Percentiles rank a stretch among this genome's conserved stretches.
These are phyloP conservation scores for Bothriochloa decipiens DNA, from an alignment of 176 grass and related monocot species.

Conservation along the genomic window DNA sequence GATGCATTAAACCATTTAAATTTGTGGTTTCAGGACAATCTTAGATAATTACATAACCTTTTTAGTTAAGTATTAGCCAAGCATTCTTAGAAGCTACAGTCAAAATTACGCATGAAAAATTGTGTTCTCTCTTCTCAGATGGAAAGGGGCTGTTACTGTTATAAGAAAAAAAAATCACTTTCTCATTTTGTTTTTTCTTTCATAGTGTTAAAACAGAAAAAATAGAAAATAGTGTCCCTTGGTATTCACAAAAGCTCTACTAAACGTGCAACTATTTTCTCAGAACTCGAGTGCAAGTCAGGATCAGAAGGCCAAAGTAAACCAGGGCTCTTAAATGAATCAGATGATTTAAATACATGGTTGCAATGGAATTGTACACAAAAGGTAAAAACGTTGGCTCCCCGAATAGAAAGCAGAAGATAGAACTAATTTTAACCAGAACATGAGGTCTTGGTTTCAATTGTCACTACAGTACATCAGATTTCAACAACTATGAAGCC, in stretches of 20 bases:
- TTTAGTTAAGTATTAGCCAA: slow-evolving; percentile 3
- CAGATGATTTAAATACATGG: background rate
- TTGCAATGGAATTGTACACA: background rate
- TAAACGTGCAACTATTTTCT: background rate
- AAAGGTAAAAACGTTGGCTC: background rate
- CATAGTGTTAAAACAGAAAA: background rate
- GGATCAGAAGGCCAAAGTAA: background rate
- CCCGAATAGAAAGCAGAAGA: background rate
- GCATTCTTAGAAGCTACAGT: slow-evolving; percentile 21
- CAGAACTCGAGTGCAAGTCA: background rate
- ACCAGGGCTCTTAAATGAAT: background rate
- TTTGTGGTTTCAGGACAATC: background rate
- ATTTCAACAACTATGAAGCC: background rate
- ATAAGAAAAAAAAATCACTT: background rate
- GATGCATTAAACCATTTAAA: background rate
- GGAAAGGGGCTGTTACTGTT: background rate
- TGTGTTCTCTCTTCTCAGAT: background rate
- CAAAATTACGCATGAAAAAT: background rate
- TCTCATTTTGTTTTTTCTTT: background rate
- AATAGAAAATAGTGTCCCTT: background rate
- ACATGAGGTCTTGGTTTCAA: slow-evolving; percentile 12
- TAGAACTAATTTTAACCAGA: background rate
- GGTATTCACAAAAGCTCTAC: background rate
- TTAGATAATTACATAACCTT: background rate
- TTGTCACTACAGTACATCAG: background rate